A percentile compares a stretch with the other conserved stretches of the same genome.
Conservation (phyloP, 2,329 filamentous ascomycete species). For the Aspergillus ochraceoroseus region DNA sequence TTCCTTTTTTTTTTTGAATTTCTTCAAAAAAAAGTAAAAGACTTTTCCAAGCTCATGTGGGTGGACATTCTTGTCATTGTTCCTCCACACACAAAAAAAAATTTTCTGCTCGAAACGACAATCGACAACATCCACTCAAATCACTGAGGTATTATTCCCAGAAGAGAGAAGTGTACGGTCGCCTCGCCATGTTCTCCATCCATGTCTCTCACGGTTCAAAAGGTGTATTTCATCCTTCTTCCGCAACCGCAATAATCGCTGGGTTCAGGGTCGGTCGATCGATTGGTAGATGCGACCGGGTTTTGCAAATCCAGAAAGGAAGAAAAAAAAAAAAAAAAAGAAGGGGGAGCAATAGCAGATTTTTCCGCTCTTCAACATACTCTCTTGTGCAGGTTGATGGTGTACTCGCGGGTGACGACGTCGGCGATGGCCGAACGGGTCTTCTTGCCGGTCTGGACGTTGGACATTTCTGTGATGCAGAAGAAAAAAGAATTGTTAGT, state of each 20-base stretch:
- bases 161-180: too few species aligned
- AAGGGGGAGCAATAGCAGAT: conserved; percentile 3
- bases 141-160: too few species aligned
- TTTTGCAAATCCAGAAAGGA: too few species aligned
- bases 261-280: conserved; percentile 12
- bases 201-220: conserved; percentile 24
- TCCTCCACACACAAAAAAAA: conserved; percentile 11
- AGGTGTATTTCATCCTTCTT: conserved; percentile 12
- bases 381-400: conserved; percentile 99
- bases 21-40: too few species aligned
- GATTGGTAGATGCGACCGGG: conserved; percentile 12
- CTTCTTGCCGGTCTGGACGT: conserved; percentile 64
- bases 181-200: conserved; percentile 38
- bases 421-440: conserved; percentile 93
- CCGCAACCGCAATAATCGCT: conserved; percentile 19
- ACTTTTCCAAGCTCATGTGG: too few species aligned
- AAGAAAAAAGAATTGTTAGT: conserved; percentile 16
- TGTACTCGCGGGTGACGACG: conserved; percentile 99
- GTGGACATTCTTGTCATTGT: too few species aligned
- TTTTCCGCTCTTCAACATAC: conserved; percentile 57
- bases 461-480: conserved; percentile 57
- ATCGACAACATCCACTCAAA: not conserved
- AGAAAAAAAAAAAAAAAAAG: conserved; percentile 13
- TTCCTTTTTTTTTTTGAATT: conserved; percentile 13
- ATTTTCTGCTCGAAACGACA: not conserved